Conservation (phyloP, 129 eudicot species). For the Flaveria robusta region DNA sequence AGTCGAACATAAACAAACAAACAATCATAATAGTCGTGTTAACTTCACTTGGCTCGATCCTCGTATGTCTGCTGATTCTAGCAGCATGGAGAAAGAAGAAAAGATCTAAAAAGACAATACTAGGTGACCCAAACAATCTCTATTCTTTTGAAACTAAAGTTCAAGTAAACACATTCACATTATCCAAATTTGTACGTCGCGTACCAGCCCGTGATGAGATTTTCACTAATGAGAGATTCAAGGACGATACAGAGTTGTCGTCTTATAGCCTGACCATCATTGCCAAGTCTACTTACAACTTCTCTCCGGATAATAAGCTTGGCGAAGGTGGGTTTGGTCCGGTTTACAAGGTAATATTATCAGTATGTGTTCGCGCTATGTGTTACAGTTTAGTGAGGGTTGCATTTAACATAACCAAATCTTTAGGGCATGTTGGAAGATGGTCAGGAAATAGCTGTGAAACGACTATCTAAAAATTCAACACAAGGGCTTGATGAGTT, state of each 20-base stretch:
- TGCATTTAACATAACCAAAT: neutral
- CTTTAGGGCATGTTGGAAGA: slow-evolving; percentile 32
- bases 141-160: neutral
- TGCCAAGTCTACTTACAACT: slow-evolving; percentile 30
- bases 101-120: slow-evolving; percentile 8
- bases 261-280: slow-evolving; percentile 26
- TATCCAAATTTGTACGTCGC: slow-evolving; percentile 5
- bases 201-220: neutral
- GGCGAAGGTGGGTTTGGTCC: slow-evolving; percentile 44
- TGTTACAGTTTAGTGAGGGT: neutral
- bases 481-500: slow-evolving; percentile 37
- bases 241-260: slow-evolving; percentile 27
- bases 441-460: slow-evolving; percentile 37
- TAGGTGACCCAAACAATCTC: slow-evolving; percentile 11
- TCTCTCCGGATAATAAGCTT: slow-evolving; percentile 29
- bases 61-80: slow-evolving; percentile 27
- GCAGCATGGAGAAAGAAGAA: slow-evolving; percentile 32
- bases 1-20: slow-evolving; percentile 20
- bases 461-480: slow-evolving; percentile 29
- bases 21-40: slow-evolving; percentile 10
- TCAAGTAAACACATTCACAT: slow-evolving; percentile 11
- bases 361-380: neutral
- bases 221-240: neutral
- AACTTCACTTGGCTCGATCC: slow-evolving; percentile 1
- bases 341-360: slow-evolving; percentile 34